Evolutionary conservation across 1,139 yeast genomes (phyloP).

Genomic region (Magnusiomyces paraingens): DNA sequence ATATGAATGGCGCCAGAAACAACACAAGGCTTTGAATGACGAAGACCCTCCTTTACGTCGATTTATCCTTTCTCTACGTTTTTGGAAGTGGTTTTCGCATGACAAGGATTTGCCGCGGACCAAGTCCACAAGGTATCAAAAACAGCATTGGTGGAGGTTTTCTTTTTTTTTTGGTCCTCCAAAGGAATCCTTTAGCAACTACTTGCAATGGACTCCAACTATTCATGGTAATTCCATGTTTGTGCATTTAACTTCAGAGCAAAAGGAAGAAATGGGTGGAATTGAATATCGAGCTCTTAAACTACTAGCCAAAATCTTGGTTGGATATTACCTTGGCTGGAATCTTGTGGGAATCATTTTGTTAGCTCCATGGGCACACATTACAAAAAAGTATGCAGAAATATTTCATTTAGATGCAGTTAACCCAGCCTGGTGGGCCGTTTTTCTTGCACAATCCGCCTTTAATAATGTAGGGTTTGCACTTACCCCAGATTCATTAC

Average conservation of each 20-base stretch:
- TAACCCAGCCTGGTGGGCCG: slow-evolving; percentile 86
- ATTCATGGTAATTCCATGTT: slow-evolving; percentile 92
- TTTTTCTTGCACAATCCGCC: slow-evolving; percentile 68
- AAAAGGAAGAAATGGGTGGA: slow-evolving; percentile 92
- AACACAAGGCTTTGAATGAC: too few relatives aligned
- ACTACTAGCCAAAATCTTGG: slow-evolving; percentile 58
- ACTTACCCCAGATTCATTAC: slow-evolving; percentile 72
- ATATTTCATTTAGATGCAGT: slow-evolving; percentile 41
- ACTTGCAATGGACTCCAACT: slow-evolving; percentile 85
- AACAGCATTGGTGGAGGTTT: too few relatives aligned
- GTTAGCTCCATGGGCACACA: slow-evolving; percentile 58
- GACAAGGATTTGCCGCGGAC: slow-evolving; percentile 1
- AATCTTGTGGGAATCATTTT: slow-evolving; percentile 54
- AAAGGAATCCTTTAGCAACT: slow-evolving; percentile 36
- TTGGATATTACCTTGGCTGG: slow-evolving; percentile 66
- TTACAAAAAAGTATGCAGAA: slow-evolving; percentile 38
- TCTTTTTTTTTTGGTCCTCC: background rate
- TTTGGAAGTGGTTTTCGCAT: background rate
- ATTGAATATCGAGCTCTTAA: slow-evolving; percentile 90
- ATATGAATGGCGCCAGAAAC: too few relatives aligned
- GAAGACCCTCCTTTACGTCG: too few relatives aligned
- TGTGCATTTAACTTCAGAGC: slow-evolving; percentile 69
- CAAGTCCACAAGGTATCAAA: background rate
- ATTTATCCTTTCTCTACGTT: too few relatives aligned
- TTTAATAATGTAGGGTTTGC: slow-evolving; percentile 84